Evolutionary conservation across 1,284 basidiomycete genomes (phyloP).

Genomic region (Sanghuangporus baumii): DNA sequence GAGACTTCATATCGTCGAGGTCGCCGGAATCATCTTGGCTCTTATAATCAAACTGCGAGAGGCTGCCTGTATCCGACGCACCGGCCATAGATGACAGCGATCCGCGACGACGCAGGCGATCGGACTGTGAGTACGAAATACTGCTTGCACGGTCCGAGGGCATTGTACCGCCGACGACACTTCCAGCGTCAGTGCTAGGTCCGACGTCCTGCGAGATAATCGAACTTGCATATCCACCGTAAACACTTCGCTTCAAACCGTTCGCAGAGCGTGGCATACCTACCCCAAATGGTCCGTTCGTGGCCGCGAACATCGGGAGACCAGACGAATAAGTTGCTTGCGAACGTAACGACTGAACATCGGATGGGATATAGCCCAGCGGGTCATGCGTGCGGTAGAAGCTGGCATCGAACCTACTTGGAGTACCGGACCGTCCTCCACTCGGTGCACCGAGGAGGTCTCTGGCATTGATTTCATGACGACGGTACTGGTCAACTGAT

Average conservation of each 20-base stretch:
- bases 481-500: slow-evolving; percentile 86
- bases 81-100: slow-evolving; percentile 77
- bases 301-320: slow-evolving; percentile 75
- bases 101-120: slow-evolving; percentile 56
- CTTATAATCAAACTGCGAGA: slow-evolving; percentile 81
- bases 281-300: slow-evolving; percentile 58
- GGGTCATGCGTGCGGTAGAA: slow-evolving; percentile 97
- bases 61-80: slow-evolving; percentile 69
- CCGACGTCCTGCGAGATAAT: slow-evolving; percentile 87
- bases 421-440: slow-evolving; percentile 66
- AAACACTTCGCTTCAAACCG: slow-evolving; percentile 66
- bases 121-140: slow-evolving; percentile 80
- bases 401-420: slow-evolving; percentile 87
- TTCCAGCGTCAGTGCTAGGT: slow-evolving; percentile 52
- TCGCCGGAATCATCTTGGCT: slow-evolving; percentile 75
- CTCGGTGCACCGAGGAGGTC: slow-evolving; percentile 31
- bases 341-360: slow-evolving; percentile 89
- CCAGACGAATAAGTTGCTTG: slow-evolving; percentile 92
- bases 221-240: slow-evolving; percentile 84
- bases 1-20: slow-evolving; percentile 77
- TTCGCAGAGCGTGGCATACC: slow-evolving; percentile 53
- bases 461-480: slow-evolving; percentile 82
- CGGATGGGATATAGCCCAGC: slow-evolving; percentile 90
- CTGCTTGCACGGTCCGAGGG: slow-evolving; percentile 44
- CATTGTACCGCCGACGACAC: slow-evolving; percentile 48